Base-by-base conservation (phyloP, 73 alveolate genomes). In the Paraurostyla sp. region DNA sequence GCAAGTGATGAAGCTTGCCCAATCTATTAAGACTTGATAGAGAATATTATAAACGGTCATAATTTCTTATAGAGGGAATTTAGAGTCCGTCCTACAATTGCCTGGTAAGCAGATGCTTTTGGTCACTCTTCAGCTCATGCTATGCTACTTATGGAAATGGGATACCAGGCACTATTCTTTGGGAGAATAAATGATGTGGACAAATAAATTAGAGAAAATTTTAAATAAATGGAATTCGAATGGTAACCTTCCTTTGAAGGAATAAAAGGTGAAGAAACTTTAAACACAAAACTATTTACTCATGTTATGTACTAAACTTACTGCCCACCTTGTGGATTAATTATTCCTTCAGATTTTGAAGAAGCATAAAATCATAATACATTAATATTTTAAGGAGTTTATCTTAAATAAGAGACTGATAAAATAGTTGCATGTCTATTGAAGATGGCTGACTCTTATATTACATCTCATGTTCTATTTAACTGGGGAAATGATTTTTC, bases 1-100 rank as follows among this genome's bases (percentile, higher is more conserved):
- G 95, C 96, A 97, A 88, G 85, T 78, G 99, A 97, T 83, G 99
- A 97, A 85, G 99, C 99, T 80, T 69, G 63, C 33, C 85, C 85
- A 3, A 33, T 33, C 11, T 69, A 9, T 69, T 6, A 27, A 4
- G 65, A 69, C 13, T 11, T 69, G 16, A 33, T 69, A 11, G 29
- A 41, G 29, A 69, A 69, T 38, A 16, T 69, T 7, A 69, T 7
- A 23, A 40, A 30, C 20, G 85, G 85, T 7, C 93, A 87, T 87
- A 60, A 76, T 15, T 88, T 88, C 50, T 48, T 80, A 29, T 68
- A 76, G 0, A 25, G 46, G 51, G 87, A 76, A 59, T 78, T 88
- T 56, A 91, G 94, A 38, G 83, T 88, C 22, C 25, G 56, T 4
- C 94, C 94, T 43, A 36, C 15, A 43, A 36, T 41, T 36, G 85